Evolutionary conservation across 352 stramenopile genomes (phyloP), one percentile per base, ranked within the genome.

Genomic region (Thalassiosira ordinaria): DNA sequence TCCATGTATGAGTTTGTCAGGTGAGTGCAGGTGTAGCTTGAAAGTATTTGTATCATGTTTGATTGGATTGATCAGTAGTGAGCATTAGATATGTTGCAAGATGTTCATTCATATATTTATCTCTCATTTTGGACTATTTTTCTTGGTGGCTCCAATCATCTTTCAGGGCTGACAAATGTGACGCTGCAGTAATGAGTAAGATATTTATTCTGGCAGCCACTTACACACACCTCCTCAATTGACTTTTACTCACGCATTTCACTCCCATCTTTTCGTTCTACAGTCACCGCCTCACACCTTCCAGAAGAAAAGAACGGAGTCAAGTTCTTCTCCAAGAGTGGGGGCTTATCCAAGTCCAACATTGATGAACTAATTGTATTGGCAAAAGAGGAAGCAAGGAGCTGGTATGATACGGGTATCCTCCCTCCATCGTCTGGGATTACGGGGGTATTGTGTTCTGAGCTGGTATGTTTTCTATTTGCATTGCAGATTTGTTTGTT

Each of bases 291-390:
- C 9, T 86, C 67, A 20, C 89, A 94, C 76, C 76, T 94, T 22
- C 89, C 89, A 13, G 66, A 65, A 29, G 89, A 94, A 74, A 78
- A 80, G 9, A 94, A 94, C 82, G 89, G 89, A 49, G 63, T 94
- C 16, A 94, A 94, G 74, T 89, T 94, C 63, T 94, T 91, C 77
- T 66, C 57, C 18, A 59, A 78, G 20, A 56, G 75, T 33, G 80
- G 80, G 37, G 84, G 84, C 1, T 74, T 90, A 26, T 65, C 64
- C 14, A 87, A 82, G 22, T 20, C 6, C 20, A 62, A 91, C 57
- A 85, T 90, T 60, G 18, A 79, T 47, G 72, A 77, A 9, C 41
- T 89, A 0, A 76, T 84, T 63, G 49, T 52, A 0, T 46, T 79
- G 1, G 79, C 74, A 1, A 65, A 83, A 56, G 51, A 72, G n/a